Evolutionary conservation across 306 rosid genomes (phyloP).

Genomic region (Cucumis cinereus): DNA sequence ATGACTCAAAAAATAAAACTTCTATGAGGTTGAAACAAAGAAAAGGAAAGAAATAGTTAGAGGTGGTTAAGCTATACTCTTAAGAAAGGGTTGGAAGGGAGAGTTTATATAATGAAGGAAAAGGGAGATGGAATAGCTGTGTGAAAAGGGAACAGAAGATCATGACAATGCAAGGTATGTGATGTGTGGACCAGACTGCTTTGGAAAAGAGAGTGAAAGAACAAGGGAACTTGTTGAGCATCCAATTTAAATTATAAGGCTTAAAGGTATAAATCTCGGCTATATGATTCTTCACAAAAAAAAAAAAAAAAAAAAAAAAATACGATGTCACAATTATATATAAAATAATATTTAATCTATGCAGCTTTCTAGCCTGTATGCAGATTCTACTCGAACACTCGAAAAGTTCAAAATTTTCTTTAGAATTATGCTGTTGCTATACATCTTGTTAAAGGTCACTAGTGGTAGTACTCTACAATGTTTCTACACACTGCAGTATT

Average conservation of each 20-base stretch:
- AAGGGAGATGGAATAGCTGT: conserved; percentile 12
- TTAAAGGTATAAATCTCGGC: background rate
- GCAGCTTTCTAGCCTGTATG: conserved; percentile 4
- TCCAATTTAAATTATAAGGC: background rate
- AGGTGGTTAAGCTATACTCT: conserved; percentile 12
- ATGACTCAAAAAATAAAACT: background rate
- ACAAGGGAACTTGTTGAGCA: background rate
- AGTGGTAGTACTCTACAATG: background rate
- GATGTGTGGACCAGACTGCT: conserved; percentile 13
- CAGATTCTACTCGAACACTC: background rate
- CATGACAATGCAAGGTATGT: background rate
- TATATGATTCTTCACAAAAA: background rate
- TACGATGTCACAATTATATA: background rate
- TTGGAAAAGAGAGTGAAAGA: background rate
- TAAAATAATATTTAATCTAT: background rate
- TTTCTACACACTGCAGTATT: background rate
- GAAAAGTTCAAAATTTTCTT: background rate
- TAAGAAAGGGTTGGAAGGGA: conserved; percentile 14
- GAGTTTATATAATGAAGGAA: conserved; percentile 31
- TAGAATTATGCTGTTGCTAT: background rate
- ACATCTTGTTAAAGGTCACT: background rate
- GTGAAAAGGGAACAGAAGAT: conserved; percentile 15
- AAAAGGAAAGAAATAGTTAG: conserved; percentile 6
- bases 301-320: background rate
- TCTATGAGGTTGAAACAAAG: conserved; percentile 3